Conservation (phyloP, 805 yeast species). For the Metschnikowia lochheadii region DNA sequence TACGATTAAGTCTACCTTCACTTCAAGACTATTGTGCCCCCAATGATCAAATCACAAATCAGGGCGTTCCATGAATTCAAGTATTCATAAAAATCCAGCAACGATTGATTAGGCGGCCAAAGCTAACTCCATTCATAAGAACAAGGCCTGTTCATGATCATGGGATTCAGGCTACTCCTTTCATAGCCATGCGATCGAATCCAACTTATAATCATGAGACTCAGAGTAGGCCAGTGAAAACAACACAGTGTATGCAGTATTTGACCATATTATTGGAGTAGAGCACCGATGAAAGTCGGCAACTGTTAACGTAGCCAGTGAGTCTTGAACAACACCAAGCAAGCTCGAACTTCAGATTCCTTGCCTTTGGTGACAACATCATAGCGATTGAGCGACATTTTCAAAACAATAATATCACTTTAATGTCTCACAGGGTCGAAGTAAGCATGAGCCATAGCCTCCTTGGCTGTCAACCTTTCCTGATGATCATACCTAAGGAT, state of each 20-base stretch:
- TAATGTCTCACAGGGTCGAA: slow-evolving; percentile 38
- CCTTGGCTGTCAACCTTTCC: slow-evolving; percentile 81
- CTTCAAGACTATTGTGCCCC: background rate
- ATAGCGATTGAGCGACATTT: background rate
- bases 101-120: background rate
- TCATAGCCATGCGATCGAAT: too few species aligned
- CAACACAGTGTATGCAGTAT: background rate
- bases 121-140: background rate
- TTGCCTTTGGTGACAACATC: background rate
- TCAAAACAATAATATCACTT: background rate
- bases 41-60: too few species aligned
- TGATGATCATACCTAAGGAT: slow-evolving; percentile 81
- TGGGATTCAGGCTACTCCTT: too few species aligned
- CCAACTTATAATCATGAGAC: too few species aligned
- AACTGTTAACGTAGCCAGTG: background rate
- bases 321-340: too few species aligned
- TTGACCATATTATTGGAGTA: background rate
- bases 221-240: too few species aligned
- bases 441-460: slow-evolving; percentile 77
- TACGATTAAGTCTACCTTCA: background rate
- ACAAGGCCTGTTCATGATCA: too few species aligned
- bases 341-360: background rate
- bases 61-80: too few species aligned
- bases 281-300: background rate
- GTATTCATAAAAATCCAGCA: too few species aligned